These are phyloP conservation scores for Saturnispora sekii DNA, from an alignment of 805 yeast genomes.

Conservation along the genomic window DNA sequence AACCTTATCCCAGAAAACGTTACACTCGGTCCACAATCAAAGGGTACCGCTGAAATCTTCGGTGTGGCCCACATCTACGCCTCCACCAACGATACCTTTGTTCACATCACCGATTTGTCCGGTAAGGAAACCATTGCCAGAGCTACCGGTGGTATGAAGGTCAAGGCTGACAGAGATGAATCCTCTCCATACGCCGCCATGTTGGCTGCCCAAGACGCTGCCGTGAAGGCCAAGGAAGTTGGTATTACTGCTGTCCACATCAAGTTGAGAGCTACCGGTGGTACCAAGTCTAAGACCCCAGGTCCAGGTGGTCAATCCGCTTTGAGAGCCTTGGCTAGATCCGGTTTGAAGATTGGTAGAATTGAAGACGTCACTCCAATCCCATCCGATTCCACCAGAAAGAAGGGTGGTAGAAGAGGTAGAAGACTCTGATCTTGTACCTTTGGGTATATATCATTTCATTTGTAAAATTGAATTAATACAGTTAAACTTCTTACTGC, in stretches of 20 bases:
- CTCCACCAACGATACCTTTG: constrained; percentile 99
- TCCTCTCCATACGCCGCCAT: constrained; percentile 99
- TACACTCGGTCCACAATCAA: constrained; percentile 77
- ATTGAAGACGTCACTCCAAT: constrained; percentile 99
- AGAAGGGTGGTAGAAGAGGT: constrained; percentile 99
- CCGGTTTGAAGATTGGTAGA: constrained; percentile 99
- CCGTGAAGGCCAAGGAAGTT: constrained; percentile 97
- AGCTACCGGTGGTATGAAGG: constrained; percentile 99
- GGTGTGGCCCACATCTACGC: constrained; percentile 99
- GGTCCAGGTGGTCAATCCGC: constrained; percentile 99
- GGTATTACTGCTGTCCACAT: constrained; percentile 99
- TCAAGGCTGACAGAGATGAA: constrained; percentile 99
- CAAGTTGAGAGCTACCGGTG: constrained; percentile 99
- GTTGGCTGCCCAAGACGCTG: constrained; percentile 99
- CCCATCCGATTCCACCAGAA: constrained; percentile 99
- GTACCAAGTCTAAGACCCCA: constrained; percentile 99
- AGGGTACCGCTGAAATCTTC: constrained; percentile 97
- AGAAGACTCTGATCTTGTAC: constrained; percentile 64
- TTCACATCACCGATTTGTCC: constrained; percentile 97
- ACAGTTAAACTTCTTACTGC: background rate
- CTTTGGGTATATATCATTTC: constrained; percentile 8
- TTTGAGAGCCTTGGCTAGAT: constrained; percentile 98
- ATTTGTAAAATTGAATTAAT: constrained; percentile 1
- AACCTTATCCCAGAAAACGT: constrained; percentile 35
- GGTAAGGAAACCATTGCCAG: constrained; percentile 99